These are phyloP conservation scores for Talaromyces nanjingensis DNA, from an alignment of 495 filamentous ascomycete genomes.

Conservation along the genomic window DNA sequence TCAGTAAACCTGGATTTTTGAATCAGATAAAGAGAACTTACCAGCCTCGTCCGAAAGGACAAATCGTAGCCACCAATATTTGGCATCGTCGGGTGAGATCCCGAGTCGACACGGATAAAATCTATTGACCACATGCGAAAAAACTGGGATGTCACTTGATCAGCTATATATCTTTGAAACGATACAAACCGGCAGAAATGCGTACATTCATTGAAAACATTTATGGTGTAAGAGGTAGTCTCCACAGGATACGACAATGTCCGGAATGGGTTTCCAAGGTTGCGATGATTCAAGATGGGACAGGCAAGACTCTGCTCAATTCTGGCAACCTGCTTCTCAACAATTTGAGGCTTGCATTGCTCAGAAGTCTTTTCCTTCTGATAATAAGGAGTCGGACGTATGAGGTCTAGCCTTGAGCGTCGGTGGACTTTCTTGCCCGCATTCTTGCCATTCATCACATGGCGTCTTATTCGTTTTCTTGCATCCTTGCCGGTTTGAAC, in stretches of 20 bases:
- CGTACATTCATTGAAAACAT: conserved; percentile 12
- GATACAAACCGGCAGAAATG: too few relatives aligned
- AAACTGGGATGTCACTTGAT: not conserved
- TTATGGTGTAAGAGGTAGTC: conserved; percentile 11
- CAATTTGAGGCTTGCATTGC: not conserved
- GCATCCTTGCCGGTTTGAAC: conserved; percentile 11
- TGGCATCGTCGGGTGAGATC: conserved; percentile 17
- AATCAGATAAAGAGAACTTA: conserved; percentile 5
- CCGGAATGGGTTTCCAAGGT: conserved; percentile 9
- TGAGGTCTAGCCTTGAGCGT: conserved; percentile 13
- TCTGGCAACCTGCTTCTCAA: not conserved
- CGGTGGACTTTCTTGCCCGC: conserved; percentile 18
- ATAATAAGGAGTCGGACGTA: not conserved
- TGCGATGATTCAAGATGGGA: not conserved
- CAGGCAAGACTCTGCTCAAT: not conserved
- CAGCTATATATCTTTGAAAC: too few relatives aligned
- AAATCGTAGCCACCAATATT: conserved; percentile 15
- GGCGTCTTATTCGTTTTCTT: conserved; percentile 18
- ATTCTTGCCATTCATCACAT: conserved; percentile 28
- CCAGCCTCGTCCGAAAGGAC: conserved; percentile 17
- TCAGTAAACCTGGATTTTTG: not conserved
- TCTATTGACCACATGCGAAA: conserved; percentile 10
- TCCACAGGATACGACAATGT: conserved; percentile 10
- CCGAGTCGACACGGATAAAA: conserved; percentile 16
- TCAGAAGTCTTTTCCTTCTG: not conserved